Percentiles rank a stretch among this genome's conserved stretches.
Evolutionary conservation across 495 filamentous ascomycete species (phyloP).

Genomic region (Tuber indicum): DNA sequence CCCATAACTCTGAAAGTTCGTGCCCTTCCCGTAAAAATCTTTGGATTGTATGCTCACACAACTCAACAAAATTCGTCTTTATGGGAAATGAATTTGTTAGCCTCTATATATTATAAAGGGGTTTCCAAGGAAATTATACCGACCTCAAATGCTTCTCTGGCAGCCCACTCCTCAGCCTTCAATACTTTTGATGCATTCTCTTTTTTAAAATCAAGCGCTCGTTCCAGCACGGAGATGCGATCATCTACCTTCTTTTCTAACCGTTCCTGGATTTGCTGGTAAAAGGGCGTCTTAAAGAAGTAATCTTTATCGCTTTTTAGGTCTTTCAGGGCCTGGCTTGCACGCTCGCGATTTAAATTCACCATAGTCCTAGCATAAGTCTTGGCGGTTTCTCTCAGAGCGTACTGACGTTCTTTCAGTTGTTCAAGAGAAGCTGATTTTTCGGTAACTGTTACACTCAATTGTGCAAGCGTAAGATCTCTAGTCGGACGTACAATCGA

Average conservation of each 20-base stretch:
- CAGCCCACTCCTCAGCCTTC: conserved; percentile 23
- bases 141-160: conserved; percentile 26
- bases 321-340: conserved; percentile 32
- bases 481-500: background rate
- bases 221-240: conserved; percentile 23
- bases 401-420: conserved; percentile 33
- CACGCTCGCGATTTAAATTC: conserved; percentile 27
- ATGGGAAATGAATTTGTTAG: background rate
- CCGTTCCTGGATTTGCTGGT: conserved; percentile 6
- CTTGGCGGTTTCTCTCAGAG: conserved; percentile 25
- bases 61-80: background rate
- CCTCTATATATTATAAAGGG: conserved; percentile 7
- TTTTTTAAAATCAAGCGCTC: conserved; percentile 28
- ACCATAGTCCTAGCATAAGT: conserved; percentile 29
- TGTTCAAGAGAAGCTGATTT: conserved; percentile 30
- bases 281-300: conserved; percentile 26
- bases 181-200: conserved; percentile 27
- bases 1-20: conserved; percentile 33
- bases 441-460: conserved; percentile 2
- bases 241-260: conserved; percentile 20
- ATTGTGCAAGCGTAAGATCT: background rate
- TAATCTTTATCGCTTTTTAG: conserved; percentile 28
- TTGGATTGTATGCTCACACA: conserved; percentile 1
- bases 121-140: conserved; percentile 18
- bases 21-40: conserved; percentile 31